phyloP scores from a whole-genome alignment of 2,329 filamentous ascomycete genomes.

The Chlorencoelia australis region DNA sequence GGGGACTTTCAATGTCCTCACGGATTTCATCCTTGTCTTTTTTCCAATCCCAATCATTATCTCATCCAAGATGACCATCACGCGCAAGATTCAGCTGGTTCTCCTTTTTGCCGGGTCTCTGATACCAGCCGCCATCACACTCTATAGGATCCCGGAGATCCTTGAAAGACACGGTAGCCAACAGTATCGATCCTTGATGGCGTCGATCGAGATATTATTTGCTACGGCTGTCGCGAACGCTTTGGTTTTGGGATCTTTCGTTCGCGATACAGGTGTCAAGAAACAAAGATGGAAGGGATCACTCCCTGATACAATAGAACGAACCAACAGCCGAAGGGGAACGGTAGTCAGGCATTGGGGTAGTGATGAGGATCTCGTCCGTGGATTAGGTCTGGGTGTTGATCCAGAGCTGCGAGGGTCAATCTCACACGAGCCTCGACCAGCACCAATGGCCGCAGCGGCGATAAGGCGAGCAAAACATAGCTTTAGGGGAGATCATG shows the following conservation, averaged over 20 bases:
- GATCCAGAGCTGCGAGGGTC: conserved; percentile 39
- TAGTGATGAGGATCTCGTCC: conserved; percentile 83
- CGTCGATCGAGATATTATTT: conserved; percentile 82
- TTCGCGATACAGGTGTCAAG: conserved; percentile 83
- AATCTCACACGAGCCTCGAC: conserved; percentile 14
- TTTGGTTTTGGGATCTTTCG: conserved; percentile 83
- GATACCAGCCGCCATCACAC: conserved; percentile 66
- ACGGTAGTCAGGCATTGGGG: conserved; percentile 59
- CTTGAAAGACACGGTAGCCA: conserved; percentile 63
- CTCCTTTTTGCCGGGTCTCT: conserved; percentile 78
- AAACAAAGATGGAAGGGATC: conserved; percentile 69
- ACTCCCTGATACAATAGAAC: conserved; percentile 52
- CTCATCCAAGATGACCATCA: conserved; percentile 62
- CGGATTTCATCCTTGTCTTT: conserved; percentile 75
- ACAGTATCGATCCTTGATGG: conserved; percentile 78
- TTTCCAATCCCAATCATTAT: conserved; percentile 88
- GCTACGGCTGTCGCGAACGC: conserved; percentile 82
- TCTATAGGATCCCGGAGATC: conserved; percentile 72
- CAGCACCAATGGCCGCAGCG: conserved; percentile 25
- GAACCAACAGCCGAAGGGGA: conserved; percentile 33
- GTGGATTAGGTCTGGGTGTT: conserved; percentile 64
- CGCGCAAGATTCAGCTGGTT: conserved; percentile 70
- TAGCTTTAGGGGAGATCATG: conserved; percentile 3
- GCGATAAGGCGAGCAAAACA: conserved; percentile 15
- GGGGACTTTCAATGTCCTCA: conserved; percentile 80